A percentile compares a stretch with the other conserved stretches of the same genome.
Conservation (phyloP, 2,329 filamentous ascomycete genomes). For the Mycosphaerella sp. region DNA sequence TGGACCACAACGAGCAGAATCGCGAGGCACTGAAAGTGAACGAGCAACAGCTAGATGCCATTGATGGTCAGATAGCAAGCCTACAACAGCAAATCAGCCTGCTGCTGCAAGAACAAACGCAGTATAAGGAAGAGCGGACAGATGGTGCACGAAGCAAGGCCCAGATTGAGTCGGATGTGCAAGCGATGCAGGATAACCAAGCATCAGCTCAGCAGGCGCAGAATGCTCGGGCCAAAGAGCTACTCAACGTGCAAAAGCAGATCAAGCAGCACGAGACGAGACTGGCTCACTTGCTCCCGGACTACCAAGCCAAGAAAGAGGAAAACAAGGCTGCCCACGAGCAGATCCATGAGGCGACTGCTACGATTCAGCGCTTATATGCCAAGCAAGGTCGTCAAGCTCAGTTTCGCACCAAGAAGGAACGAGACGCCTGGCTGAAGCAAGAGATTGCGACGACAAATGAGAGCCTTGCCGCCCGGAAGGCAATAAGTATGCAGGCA, state of each 20-base stretch:
- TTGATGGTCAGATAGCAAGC: conserved; percentile 74
- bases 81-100: conserved; percentile 78
- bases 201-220: conserved; percentile 68
- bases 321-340: conserved; percentile 66
- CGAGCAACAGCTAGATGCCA: conserved; percentile 66
- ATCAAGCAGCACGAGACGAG: conserved; percentile 73
- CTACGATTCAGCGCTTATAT: conserved; percentile 69
- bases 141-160: conserved; percentile 74
- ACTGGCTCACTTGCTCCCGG: conserved; percentile 66
- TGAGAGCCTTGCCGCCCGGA: conserved; percentile 68
- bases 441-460: conserved; percentile 76
- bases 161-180: conserved; percentile 78
- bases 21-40: conserved; percentile 60
- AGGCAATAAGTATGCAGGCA: conserved; percentile 76
- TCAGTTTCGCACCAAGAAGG: conserved; percentile 79
- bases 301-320: conserved; percentile 66
- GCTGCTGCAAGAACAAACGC: conserved; percentile 73
- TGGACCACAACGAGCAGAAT: conserved; percentile 48
- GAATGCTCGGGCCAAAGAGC: conserved; percentile 62
- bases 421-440: conserved; percentile 77
- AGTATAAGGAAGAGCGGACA: conserved; percentile 83
- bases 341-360: conserved; percentile 69
- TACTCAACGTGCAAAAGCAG: conserved; percentile 64
- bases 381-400: conserved; percentile 87
- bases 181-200: conserved; percentile 75